Percentiles rank a stretch among this genome's conserved stretches.
These are phyloP conservation scores for Pestalotiopsis sp. DNA, from an alignment of 2,329 filamentous ascomycete genomes.

Conservation along the genomic window DNA sequence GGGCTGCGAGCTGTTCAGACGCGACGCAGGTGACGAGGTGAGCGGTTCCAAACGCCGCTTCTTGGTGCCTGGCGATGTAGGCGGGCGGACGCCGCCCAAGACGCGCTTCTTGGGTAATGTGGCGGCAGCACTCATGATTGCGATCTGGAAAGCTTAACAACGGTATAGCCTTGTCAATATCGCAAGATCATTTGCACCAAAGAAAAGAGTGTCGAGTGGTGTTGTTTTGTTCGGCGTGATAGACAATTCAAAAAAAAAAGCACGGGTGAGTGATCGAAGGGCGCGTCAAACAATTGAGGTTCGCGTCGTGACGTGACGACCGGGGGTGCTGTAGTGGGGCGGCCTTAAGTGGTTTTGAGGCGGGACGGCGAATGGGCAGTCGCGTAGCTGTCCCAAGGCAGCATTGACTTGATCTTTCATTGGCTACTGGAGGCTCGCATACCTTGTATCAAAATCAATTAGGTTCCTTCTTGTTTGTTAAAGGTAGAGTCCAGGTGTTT, in stretches of 20 bases:
- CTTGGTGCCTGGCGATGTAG: slow-evolving; percentile 57
- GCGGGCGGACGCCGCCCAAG: slow-evolving; percentile 67
- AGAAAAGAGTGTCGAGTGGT: not conserved
- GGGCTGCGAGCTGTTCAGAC: slow-evolving; percentile 66
- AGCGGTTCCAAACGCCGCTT: slow-evolving; percentile 81
- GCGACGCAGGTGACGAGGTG: slow-evolving; percentile 57
- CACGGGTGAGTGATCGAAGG: not conserved
- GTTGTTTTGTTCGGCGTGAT: not conserved
- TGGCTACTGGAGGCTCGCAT: not conserved
- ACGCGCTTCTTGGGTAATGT: slow-evolving; percentile 73
- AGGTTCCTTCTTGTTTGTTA: not conserved
- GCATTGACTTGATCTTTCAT: not conserved
- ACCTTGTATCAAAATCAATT: not conserved
- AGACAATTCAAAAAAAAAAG: not conserved
- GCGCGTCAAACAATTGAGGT: slow-evolving; percentile 8
- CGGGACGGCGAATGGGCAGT: not conserved
- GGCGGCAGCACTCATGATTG: slow-evolving; percentile 36
- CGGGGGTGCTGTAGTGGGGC: not conserved
- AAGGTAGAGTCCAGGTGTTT: no score
- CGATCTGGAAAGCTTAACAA: not conserved
- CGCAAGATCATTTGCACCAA: not conserved
- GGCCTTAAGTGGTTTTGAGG: slow-evolving; percentile 5
- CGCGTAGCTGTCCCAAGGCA: not conserved
- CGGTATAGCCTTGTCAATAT: not conserved
- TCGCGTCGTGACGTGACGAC: slow-evolving; percentile 12